Evolutionary conservation across 352 stramenopile genomes (phyloP).

Genomic region (Albugo laibachii): DNA sequence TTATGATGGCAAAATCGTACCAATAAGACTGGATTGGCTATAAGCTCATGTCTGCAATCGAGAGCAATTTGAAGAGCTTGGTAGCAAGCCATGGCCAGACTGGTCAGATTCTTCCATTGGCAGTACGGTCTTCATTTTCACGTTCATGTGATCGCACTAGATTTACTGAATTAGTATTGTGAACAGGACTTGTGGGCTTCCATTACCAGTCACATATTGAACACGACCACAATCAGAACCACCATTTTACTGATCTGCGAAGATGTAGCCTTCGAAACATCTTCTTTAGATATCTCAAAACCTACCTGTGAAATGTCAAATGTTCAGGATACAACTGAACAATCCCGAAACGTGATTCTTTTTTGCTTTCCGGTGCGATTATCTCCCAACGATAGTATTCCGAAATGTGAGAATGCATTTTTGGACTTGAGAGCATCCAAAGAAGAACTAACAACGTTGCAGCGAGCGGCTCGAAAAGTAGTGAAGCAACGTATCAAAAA

Average conservation of each 20-base stretch:
- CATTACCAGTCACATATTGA: no score
- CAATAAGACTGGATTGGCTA: no score
- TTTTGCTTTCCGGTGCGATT: constrained; percentile 30
- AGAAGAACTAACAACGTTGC: constrained; percentile 47
- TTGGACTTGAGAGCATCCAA: constrained; percentile 55
- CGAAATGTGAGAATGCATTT: constrained; percentile 43
- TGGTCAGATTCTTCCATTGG: no score
- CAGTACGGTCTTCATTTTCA: no score
- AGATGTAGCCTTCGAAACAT: constrained; percentile 27
- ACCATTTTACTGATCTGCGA: constrained; percentile 53
- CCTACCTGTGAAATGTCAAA: not conserved
- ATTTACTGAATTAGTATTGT: no score
- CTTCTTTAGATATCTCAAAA: constrained; percentile 15
- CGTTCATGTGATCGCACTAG: no score
- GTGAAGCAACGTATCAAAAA: constrained; percentile 81
- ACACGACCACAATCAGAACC: constrained; percentile 3
- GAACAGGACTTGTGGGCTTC: no score
- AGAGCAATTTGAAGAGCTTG: no score
- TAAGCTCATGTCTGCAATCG: no score
- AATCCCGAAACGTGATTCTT: constrained; percentile 9
- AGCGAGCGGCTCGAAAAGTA: constrained; percentile 50
- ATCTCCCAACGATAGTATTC: constrained; percentile 56
- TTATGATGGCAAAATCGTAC: no score
- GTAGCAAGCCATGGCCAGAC: no score
- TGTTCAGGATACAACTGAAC: not conserved